Base-by-base conservation (phyloP, 2,329 filamentous ascomycete species). In the Colletotrichum destructivum region DNA sequence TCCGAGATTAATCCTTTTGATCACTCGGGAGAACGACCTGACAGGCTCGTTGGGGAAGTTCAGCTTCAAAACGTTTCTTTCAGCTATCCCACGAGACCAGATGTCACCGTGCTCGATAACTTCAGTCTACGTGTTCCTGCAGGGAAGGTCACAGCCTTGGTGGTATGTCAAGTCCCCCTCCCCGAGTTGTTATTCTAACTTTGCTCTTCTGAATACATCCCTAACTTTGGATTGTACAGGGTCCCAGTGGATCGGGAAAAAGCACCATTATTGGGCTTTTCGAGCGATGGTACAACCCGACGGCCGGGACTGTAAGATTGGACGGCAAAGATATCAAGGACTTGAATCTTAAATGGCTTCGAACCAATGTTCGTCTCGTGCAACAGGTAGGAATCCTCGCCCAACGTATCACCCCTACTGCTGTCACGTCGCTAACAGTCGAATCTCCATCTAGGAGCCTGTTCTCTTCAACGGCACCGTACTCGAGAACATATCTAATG, bases 251-350 rank as follows among this genome's bases (percentile, higher is more conserved):
- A 2, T 91, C 89, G 51, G 91, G 91, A 23, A 93, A 93, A 77
- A 91, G 88, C 74, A 93, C 91, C 0, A 89, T 93, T 26, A 88
- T 93, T 21, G 90, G 90, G 9, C 83, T 93, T 15, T 84, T 93
- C 4, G 90, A 92, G 77, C 86, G 91, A 12, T 93, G 93, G 78
- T 93, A 93, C 46, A 55, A 72, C 18, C 67, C 66, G 8, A 47
- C 3, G 42, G 42, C 42, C 42, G 42, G 42, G 18, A 46, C 42
- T 18, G 15, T 82, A 49, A 75, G 63, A 15, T 69, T 82, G 0
- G 80, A 80, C 35, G 79, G 78, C 2, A 60, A 63, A 6, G 65
- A 72, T 3, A 75, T 82, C 12, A 61, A 75, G 3, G 72, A 73
- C 1, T 67, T 79, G 21, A 80, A 80, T 31, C 63, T 79, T 0